These are phyloP conservation scores for Diplodia mutila DNA, from an alignment of 2,329 filamentous ascomycete species.

Conservation along the genomic window DNA sequence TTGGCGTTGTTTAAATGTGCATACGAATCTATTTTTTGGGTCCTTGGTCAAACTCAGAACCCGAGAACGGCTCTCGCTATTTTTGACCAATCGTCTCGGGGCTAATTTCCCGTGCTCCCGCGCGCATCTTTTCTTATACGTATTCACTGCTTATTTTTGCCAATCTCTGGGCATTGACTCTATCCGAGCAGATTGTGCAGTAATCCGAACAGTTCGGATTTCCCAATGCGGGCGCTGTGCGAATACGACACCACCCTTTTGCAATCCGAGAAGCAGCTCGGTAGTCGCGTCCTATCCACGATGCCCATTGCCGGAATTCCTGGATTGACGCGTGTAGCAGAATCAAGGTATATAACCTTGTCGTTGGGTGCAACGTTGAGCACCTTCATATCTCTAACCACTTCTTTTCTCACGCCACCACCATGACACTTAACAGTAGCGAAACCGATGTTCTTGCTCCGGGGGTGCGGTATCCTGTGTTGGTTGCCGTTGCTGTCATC, in stretches of 20 bases:
- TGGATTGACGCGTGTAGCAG: background rate
- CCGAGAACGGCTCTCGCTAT: background rate
- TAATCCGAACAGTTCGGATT: background rate
- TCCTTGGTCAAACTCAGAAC: background rate
- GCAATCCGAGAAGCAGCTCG: background rate
- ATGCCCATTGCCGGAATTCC: background rate
- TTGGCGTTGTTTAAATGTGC: background rate
- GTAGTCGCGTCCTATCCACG: background rate
- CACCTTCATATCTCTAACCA: background rate
- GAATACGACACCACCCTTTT: background rate
- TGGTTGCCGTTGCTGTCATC: background rate
- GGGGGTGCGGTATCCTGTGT: background rate
- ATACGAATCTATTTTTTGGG: background rate
- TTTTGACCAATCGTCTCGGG: background rate
- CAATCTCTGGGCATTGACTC: background rate
- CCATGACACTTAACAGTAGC: background rate
- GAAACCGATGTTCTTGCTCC: background rate
- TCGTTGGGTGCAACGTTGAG: background rate
- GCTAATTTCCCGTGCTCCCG: background rate
- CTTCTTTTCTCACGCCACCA: background rate
- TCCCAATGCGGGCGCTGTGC: background rate
- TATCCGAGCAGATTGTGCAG: background rate
- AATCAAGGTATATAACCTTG: background rate
- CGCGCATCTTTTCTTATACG: background rate
- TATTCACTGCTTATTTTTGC: background rate